Evolutionary conservation across 331 rosid genomes (phyloP).

Genomic region (Telfairia occidentalis): DNA sequence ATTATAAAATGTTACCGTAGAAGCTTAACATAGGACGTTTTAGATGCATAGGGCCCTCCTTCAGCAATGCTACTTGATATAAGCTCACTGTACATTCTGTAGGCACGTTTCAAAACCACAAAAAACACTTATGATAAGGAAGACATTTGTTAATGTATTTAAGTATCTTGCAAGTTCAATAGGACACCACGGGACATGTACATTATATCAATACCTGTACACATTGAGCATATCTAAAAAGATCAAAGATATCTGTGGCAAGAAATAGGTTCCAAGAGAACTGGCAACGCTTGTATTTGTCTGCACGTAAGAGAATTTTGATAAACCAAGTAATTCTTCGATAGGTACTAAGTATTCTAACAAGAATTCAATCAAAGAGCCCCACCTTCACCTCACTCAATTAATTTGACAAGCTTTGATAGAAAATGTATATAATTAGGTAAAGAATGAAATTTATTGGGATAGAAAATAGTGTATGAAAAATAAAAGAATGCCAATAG

Average conservation of each 20-base stretch:
- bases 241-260: constrained; percentile 69
- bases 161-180: neutral
- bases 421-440: neutral
- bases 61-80: constrained; percentile 78
- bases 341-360: neutral
- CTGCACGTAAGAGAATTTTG: constrained; percentile 32
- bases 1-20: constrained; percentile 36
- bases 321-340: neutral
- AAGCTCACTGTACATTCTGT: constrained; percentile 96
- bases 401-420: neutral
- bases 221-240: constrained; percentile 93
- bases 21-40: constrained; percentile 77
- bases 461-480: neutral
- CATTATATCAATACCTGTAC: constrained; percentile 42
- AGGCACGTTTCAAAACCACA: constrained; percentile 4
- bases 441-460: neutral
- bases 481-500: neutral
- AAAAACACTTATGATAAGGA: constrained; percentile 4
- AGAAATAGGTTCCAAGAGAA: constrained; percentile 77
- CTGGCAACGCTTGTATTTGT: constrained; percentile 81
- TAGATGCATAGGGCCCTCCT: constrained; percentile 82
- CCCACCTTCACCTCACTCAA: neutral
- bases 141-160: neutral
- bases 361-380: neutral
- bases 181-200: neutral